These are phyloP conservation scores for Colletotrichum kahawae DNA, from an alignment of 2,329 filamentous ascomycete genomes.

Conservation along the genomic window DNA sequence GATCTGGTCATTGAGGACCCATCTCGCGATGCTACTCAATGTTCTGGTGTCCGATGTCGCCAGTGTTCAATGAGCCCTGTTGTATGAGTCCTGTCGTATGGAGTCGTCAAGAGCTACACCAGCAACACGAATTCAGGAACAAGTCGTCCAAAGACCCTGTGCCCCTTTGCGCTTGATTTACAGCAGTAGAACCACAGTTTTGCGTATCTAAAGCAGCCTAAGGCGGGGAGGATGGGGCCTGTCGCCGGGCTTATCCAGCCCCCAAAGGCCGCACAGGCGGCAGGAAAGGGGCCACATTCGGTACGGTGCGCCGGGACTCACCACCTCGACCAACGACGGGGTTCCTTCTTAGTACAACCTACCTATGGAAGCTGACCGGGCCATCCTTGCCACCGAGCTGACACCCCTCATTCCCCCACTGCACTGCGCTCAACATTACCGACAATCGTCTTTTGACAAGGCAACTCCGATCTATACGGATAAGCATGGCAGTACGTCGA, in stretches of 20 bases:
- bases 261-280: neutral
- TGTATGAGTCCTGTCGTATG: neutral
- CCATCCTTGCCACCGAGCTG: neutral
- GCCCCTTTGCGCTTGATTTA: neutral
- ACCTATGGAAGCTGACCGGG: neutral
- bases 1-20: neutral
- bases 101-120: neutral
- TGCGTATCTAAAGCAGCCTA: neutral
- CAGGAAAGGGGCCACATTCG: neutral
- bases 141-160: neutral
- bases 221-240: neutral
- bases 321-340: neutral
- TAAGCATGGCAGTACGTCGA: neutral
- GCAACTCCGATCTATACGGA: neutral
- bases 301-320: neutral
- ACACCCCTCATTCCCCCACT: neutral
- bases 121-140: neutral
- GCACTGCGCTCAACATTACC: neutral
- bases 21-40: neutral
- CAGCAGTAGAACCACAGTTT: neutral
- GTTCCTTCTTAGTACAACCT: neutral
- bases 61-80: neutral
- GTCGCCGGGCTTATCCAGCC: neutral
- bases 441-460: neutral
- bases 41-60: neutral